Evolutionary conservation across 1,284 basidiomycete species (phyloP).

Genomic region (Ganoderma boninense): DNA sequence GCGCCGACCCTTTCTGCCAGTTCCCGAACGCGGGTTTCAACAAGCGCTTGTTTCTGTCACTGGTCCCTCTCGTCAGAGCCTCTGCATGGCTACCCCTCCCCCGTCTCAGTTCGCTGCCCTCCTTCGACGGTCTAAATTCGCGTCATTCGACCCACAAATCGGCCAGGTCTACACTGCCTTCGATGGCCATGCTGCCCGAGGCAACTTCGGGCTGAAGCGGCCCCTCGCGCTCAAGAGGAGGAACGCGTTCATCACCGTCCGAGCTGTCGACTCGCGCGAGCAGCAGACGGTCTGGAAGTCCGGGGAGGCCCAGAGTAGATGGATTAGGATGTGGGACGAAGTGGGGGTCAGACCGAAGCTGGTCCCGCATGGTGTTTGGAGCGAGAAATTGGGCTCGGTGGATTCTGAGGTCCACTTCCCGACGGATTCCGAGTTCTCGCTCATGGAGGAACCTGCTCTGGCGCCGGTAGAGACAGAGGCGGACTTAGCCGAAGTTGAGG

Average conservation of each 20-base stretch:
- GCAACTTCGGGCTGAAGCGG: constrained; percentile 83
- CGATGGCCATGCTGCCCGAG: constrained; percentile 72
- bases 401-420: constrained; percentile 47
- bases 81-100: constrained; percentile 45
- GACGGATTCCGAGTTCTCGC: constrained; percentile 59
- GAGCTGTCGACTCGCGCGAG: constrained; percentile 70
- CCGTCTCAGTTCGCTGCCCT: constrained; percentile 76
- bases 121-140: constrained; percentile 79
- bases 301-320: constrained; percentile 68
- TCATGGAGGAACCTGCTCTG: constrained; percentile 18
- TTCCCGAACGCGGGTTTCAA: constrained; percentile 33
- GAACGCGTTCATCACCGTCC: constrained; percentile 66
- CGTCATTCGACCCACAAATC: constrained; percentile 76
- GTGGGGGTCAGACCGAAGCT: constrained; percentile 55
- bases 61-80: constrained; percentile 8
- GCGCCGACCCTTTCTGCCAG: constrained; percentile 23
- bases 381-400: constrained; percentile 40
- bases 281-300: constrained; percentile 80
- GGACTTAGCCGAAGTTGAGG: constrained; percentile 22
- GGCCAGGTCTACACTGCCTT: constrained; percentile 76
- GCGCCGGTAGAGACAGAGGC: constrained; percentile 32
- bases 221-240: constrained; percentile 68
- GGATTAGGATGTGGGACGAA: constrained; percentile 72
- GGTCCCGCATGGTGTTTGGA: constrained; percentile 1
- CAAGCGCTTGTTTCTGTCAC: constrained; percentile 15